These are phyloP conservation scores for Aquilaria sinensis DNA, from an alignment of 345 rosid genomes.

Conservation along the genomic window DNA sequence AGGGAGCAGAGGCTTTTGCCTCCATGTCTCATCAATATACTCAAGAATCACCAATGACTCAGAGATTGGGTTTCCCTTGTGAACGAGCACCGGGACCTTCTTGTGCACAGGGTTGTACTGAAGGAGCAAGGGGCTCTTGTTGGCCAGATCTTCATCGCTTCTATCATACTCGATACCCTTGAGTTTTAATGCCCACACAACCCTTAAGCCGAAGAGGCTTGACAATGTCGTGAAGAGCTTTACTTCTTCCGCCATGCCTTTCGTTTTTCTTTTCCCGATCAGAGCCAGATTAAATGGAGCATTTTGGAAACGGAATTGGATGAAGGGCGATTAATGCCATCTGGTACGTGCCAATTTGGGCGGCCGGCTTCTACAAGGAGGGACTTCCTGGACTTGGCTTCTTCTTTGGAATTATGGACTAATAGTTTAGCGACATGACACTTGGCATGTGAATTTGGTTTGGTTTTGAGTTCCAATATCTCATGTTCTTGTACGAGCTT, in stretches of 20 bases:
- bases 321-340: too few relatives aligned
- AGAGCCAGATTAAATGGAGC: too few relatives aligned
- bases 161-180: conserved; percentile 22
- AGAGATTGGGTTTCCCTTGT: conserved; percentile 20
- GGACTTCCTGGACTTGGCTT: too few relatives aligned
- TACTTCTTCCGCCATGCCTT: conserved; percentile 20
- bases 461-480: too few relatives aligned
- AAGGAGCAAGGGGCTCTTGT: conserved; percentile 24
- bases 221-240: conserved; percentile 36
- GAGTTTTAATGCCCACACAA: conserved; percentile 29
- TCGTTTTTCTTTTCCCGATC: neutral
- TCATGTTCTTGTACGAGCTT: too few relatives aligned
- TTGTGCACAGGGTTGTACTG: conserved; percentile 26
- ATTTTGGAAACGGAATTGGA: too few relatives aligned
- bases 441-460: too few relatives aligned
- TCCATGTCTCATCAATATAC: conserved; percentile 33
- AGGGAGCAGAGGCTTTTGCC: conserved; percentile 23
- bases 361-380: too few relatives aligned
- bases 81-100: conserved; percentile 26
- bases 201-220: conserved; percentile 18
- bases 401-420: too few relatives aligned
- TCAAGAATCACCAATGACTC: conserved; percentile 33
- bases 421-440: too few relatives aligned
- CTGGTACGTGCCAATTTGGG: too few relatives aligned
- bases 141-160: conserved; percentile 25